These are phyloP conservation scores for Akanthomyces lecanii DNA, from an alignment of 2,329 filamentous ascomycete genomes.

Conservation along the genomic window DNA sequence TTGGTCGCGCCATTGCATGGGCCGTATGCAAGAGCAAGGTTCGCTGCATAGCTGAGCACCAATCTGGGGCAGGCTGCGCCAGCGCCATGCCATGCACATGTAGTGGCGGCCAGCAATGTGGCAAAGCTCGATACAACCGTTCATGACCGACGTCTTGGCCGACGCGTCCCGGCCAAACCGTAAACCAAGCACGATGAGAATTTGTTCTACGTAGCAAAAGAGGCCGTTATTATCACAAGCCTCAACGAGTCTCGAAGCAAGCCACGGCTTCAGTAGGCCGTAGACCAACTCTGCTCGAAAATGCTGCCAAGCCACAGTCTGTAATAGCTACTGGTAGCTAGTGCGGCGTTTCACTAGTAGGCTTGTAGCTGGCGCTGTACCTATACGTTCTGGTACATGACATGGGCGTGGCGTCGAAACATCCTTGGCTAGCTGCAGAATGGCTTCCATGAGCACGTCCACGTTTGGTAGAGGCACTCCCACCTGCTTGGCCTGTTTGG, in stretches of 20 bases:
- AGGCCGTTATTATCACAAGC: neutral
- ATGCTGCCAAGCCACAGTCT: neutral
- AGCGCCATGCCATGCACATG: neutral
- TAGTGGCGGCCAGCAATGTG: neutral
- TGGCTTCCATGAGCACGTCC: neutral
- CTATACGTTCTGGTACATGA: conserved; percentile 7
- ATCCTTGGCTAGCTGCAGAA: conserved; percentile 1
- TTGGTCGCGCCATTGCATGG: conserved; percentile 8
- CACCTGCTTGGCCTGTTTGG: neutral
- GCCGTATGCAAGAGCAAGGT: conserved; percentile 9
- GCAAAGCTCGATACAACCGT: conserved; percentile 1
- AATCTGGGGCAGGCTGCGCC: neutral
- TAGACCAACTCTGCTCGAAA: neutral
- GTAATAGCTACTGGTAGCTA: neutral
- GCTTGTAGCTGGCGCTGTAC: neutral
- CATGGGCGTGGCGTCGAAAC: conserved; percentile 9
- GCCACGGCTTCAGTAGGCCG: neutral
- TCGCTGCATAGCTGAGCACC: conserved; percentile 10
- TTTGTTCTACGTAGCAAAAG: neutral
- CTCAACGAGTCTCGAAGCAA: neutral
- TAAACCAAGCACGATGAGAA: neutral
- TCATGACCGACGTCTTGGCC: neutral
- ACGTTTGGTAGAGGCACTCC: neutral
- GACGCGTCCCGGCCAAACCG: neutral
- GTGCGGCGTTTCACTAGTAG: neutral